phyloP scores from a whole-genome alignment of 345 rosid species.

The Boechera divaricarpa region DNA sequence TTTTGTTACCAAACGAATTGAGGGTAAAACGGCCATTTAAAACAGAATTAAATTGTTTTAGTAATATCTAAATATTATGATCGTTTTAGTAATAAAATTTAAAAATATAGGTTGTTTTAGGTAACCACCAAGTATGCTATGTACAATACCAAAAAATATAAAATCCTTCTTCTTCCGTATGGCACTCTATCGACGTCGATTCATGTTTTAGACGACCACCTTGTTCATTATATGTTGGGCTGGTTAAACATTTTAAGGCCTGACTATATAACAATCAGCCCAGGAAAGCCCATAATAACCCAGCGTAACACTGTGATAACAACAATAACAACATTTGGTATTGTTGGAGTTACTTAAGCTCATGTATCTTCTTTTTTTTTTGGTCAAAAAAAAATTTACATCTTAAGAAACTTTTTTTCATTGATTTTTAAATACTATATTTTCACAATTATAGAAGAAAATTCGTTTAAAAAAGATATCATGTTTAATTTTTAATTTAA shows the following conservation, averaged over 20 bases:
- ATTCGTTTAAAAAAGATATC: neutral
- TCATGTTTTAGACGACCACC: neutral
- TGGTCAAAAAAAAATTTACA: neutral
- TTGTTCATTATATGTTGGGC: neutral
- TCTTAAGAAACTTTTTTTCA: neutral
- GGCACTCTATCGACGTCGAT: neutral
- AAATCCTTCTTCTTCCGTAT: conserved; percentile 27
- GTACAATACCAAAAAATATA: conserved; percentile 17
- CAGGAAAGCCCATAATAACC: conserved; percentile 1
- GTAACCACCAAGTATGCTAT: neutral
- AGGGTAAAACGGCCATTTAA: no score
- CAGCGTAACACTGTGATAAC: neutral
- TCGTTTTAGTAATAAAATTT: no score
- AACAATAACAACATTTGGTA: neutral
- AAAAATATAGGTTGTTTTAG: no score
- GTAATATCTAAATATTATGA: no score
- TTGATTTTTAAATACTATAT: neutral
- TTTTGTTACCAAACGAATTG: no score
- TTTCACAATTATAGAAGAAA: neutral
- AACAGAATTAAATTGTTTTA: no score
- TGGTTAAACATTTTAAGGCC: conserved; percentile 9
- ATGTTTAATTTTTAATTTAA: neutral
- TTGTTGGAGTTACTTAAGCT: neutral
- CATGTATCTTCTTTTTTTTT: neutral
- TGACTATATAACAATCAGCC: neutral